Conservation (phyloP, 2,329 filamentous ascomycete genomes). For the Pseudogymnoascus sp. region DNA sequence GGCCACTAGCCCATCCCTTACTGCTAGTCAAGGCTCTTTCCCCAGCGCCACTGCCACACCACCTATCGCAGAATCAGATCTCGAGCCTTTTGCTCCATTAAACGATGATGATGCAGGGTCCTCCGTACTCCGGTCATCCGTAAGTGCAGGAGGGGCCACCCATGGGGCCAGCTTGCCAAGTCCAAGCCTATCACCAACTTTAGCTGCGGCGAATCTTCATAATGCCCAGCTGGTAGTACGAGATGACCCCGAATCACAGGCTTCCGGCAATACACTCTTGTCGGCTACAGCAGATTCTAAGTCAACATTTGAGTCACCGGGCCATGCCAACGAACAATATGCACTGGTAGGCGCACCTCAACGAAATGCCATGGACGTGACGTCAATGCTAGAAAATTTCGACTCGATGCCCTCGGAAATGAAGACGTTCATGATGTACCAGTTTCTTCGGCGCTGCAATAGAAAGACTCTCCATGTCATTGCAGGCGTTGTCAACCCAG, state of each 20-base stretch:
- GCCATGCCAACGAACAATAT: constrained; percentile 23
- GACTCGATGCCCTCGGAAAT: constrained; percentile 85
- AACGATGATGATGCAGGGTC: constrained; percentile 45
- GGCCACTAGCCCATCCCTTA: constrained; percentile 19
- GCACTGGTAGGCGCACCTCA: constrained; percentile 24
- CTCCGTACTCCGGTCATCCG: constrained; percentile 37
- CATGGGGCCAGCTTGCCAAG: constrained; percentile 87
- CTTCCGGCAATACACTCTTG: constrained; percentile 20
- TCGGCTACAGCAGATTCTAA: constrained; percentile 21
- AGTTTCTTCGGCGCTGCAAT: constrained; percentile 80
- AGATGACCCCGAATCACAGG: constrained; percentile 21
- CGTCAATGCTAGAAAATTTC: constrained; percentile 79
- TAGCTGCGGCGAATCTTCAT: constrained; percentile 58
- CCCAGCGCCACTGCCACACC: constrained; percentile 62
- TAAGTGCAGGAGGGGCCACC: constrained; percentile 28
- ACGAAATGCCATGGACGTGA: constrained; percentile 65
- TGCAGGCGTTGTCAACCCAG: constrained; percentile 85
- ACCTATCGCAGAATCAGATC: constrained; percentile 66
- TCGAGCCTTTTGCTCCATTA: constrained; percentile 51
- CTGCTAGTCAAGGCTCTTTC: constrained; percentile 47
- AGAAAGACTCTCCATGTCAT: constrained; percentile 85
- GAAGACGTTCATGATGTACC: constrained; percentile 96
- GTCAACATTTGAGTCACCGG: constrained; percentile 28
- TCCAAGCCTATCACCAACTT: constrained; percentile 85
- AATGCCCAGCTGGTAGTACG: constrained; percentile 26